These are phyloP conservation scores for Ophiocordyceps sinensis DNA, from an alignment of 2,329 filamentous ascomycete species.

Conservation along the genomic window DNA sequence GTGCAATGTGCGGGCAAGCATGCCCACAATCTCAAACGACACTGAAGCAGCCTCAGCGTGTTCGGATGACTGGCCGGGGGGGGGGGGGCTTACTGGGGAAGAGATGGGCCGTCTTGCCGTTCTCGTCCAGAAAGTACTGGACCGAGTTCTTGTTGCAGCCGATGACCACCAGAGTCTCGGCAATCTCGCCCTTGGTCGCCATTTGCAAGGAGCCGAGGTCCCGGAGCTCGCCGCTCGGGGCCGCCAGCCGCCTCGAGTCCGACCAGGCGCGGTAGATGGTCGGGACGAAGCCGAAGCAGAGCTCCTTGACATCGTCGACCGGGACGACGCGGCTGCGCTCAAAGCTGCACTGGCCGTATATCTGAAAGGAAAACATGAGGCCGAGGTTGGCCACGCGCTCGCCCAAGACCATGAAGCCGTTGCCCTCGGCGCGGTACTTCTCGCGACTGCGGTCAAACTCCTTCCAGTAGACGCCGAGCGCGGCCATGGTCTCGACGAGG, in stretches of 20 bases:
- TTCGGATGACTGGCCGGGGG: neutral
- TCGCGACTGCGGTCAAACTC: slow-evolving; percentile 37
- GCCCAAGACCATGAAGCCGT: slow-evolving; percentile 36
- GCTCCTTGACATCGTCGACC: slow-evolving; percentile 34
- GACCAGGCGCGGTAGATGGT: slow-evolving; percentile 33
- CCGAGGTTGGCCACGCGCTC: slow-evolving; percentile 32
- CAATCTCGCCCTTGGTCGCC: slow-evolving; percentile 32
- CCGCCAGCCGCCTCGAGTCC: slow-evolving; percentile 23
- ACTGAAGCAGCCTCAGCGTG: slow-evolving; percentile 19
- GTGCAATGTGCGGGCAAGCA: slow-evolving; percentile 36
- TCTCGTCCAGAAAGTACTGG: slow-evolving; percentile 24
- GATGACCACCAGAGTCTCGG: slow-evolving; percentile 35
- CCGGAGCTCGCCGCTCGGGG: slow-evolving; percentile 24
- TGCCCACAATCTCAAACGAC: slow-evolving; percentile 43
- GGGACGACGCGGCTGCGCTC: slow-evolving; percentile 36
- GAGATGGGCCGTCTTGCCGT: slow-evolving; percentile 28
- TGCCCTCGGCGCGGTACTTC: slow-evolving; percentile 39
- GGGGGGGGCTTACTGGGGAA: slow-evolving; percentile 28
- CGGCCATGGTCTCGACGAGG: slow-evolving; percentile 37
- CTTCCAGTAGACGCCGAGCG: slow-evolving; percentile 43
- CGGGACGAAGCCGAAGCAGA: slow-evolving; percentile 40
- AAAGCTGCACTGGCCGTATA: slow-evolving; percentile 33
- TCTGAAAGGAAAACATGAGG: slow-evolving; percentile 38
- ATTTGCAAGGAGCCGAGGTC: slow-evolving; percentile 31
- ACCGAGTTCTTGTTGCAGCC: slow-evolving; percentile 39